phyloP scores from a whole-genome alignment of 805 yeast species.

The Metschnikowia koreensis region DNA sequence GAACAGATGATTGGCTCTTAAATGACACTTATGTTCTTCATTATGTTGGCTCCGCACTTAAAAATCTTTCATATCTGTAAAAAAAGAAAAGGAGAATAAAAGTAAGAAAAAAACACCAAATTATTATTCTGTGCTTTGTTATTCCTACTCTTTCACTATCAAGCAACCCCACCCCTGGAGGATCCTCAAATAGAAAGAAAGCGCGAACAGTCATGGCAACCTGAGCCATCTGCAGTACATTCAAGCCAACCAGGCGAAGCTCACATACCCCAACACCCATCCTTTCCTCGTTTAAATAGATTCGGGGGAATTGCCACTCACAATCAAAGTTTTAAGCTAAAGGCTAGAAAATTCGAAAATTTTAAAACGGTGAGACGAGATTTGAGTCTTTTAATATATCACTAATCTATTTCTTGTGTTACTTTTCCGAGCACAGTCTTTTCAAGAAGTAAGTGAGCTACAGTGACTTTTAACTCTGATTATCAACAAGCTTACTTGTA shows the following conservation, averaged over 20 bases:
- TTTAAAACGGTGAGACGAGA: no score
- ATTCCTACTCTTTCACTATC: no score
- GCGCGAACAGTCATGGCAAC: neutral
- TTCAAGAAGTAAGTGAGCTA: no score
- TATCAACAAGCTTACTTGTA: no score
- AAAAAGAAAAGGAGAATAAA: no score
- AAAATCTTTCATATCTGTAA: no score
- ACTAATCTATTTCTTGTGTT: neutral
- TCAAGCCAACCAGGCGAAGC: neutral
- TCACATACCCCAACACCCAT: conserved; percentile 2
- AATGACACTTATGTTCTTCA: no score
- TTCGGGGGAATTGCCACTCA: neutral
- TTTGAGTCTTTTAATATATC: no score
- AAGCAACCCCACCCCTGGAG: neutral
- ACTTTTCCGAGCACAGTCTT: neutral
- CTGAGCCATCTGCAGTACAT: neutral
- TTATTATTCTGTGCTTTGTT: neutral
- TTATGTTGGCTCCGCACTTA: no score
- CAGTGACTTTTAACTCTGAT: no score
- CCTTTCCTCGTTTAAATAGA: neutral
- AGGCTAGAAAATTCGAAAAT: no score
- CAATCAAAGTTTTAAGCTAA: neutral
- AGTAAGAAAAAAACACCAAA: neutral
- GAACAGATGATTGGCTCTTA: no score
- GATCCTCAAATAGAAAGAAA: neutral